Percentiles rank a stretch among this genome's conserved stretches.
Conservation (phyloP, 2,329 filamentous ascomycete species). For the Phyllosticta citribraziliensis region DNA sequence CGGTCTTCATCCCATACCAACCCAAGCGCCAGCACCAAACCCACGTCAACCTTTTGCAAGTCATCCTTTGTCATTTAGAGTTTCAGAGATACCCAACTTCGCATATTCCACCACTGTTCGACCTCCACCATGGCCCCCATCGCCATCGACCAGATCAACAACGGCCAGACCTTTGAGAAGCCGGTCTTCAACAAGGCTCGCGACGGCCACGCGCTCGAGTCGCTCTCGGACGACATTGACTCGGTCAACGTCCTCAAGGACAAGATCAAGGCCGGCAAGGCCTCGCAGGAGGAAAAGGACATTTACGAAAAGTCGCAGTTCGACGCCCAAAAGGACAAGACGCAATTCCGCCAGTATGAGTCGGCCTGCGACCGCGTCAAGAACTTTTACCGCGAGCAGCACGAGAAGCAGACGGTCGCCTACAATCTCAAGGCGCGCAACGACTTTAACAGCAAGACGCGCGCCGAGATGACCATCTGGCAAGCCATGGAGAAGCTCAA, state of each 20-base stretch:
- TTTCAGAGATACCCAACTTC: background rate
- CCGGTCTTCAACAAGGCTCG: conserved; percentile 39
- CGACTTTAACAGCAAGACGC: conserved; percentile 55
- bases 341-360: conserved; percentile 72
- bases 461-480: conserved; percentile 77
- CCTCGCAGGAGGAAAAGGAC: conserved; percentile 35
- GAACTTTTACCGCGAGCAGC: conserved; percentile 69
- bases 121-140: conserved; percentile 13
- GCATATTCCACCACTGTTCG: background rate
- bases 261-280: conserved; percentile 40
- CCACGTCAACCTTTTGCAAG: background rate
- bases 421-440: conserved; percentile 78
- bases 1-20: background rate
- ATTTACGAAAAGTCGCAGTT: conserved; percentile 55
- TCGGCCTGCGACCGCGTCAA: conserved; percentile 76
- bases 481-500: conserved; percentile 88
- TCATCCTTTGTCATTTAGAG: background rate
- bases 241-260: conserved; percentile 51
- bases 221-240: conserved; percentile 50
- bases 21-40: background rate
- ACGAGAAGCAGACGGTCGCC: conserved; percentile 63
- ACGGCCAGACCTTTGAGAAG: conserved; percentile 31
- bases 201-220: conserved; percentile 49
- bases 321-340: conserved; percentile 68
- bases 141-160: conserved; percentile 33